Base-by-base conservation (phyloP, 1,284 basidiomycete species). In the Mycosarcoma mackinlayi region DNA sequence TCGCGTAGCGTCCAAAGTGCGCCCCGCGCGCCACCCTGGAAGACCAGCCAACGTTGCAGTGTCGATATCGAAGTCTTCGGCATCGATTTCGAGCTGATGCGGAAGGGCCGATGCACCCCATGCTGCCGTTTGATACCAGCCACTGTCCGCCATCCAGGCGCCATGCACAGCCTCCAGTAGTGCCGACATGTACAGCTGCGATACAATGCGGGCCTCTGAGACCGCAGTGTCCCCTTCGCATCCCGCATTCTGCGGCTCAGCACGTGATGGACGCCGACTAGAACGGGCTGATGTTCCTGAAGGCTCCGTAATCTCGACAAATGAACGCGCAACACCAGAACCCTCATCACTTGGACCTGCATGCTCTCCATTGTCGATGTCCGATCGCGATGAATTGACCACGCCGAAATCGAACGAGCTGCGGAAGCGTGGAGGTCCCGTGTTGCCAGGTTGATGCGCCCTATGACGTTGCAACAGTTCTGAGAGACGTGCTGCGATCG, bases 141-240 rank as follows among this genome's bases (percentile, higher is more conserved):
- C 52, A n/a, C 53, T 65, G 37, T 70, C 67, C 18, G 57, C 38
- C 67, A 65, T 65, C 61, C 61, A 70, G 4, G 67, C 67, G 6
- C 61, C 67, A 23, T 70, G 49, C 6, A 70, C 47, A 14, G 57
- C 49, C 25, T 70, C 67, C 21, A 70, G 23, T 8, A 70, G 49
- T 13, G 61, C 61, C 23, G 41, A 51, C 52, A 61, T 65, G 42
- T 65, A 46, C 31, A 69, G 31, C 25, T 69, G 66, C 21, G 66
- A 54, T 16, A 69, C 61, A 9, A 45, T 56, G 2, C 66, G 55
- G 14, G 46, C 40, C n/a, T 56, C 51, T 1, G 25, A 19, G 4
- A 37, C 18, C 11, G 38, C n/a, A 4, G 10, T 9, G 14, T 18
- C 4, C 10, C 18, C 19, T 18, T 23, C 14, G n/a, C 24, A 6